Percentiles rank a stretch among this genome's conserved stretches.
These are phyloP conservation scores for Colletotrichum melonis DNA, from an alignment of 2,329 filamentous ascomycete species.

Conservation along the genomic window DNA sequence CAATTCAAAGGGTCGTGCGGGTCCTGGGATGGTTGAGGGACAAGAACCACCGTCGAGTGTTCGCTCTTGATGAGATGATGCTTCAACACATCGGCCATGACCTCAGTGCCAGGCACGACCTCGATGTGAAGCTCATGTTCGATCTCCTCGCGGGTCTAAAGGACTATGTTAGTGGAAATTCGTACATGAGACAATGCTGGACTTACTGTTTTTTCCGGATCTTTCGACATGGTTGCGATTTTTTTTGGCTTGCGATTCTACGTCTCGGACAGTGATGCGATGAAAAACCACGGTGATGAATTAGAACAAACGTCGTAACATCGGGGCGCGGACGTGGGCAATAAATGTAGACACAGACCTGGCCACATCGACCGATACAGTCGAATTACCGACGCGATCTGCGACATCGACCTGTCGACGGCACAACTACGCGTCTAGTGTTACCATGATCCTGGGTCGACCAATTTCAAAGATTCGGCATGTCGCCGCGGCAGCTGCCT, in stretches of 20 bases:
- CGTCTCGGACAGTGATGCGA: neutral
- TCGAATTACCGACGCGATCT: neutral
- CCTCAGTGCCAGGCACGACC: conserved; percentile 50
- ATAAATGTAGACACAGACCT: neutral
- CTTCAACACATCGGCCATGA: conserved; percentile 63
- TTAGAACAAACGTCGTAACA: neutral
- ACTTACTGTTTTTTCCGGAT: neutral
- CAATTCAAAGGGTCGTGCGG: neutral
- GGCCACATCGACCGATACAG: neutral
- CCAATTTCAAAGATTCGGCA: neutral
- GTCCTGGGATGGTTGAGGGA: conserved; percentile 54
- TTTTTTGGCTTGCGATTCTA: neutral
- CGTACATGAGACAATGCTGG: neutral
- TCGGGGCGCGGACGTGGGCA: neutral
- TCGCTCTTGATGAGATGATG: conserved; percentile 72
- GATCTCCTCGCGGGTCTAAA: neutral
- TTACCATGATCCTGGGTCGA: neutral
- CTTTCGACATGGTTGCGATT: neutral
- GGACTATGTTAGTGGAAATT: neutral
- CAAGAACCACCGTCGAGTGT: conserved; percentile 56
- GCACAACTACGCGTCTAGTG: neutral
- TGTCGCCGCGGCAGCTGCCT: neutral
- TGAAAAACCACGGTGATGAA: neutral
- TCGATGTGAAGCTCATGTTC: conserved; percentile 42
- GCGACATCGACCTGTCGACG: neutral